Evolutionary conservation across 1,284 basidiomycete genomes (phyloP), one percentile per base, ranked within the genome.

Genomic region (Ceratobasidium sp.): DNA sequence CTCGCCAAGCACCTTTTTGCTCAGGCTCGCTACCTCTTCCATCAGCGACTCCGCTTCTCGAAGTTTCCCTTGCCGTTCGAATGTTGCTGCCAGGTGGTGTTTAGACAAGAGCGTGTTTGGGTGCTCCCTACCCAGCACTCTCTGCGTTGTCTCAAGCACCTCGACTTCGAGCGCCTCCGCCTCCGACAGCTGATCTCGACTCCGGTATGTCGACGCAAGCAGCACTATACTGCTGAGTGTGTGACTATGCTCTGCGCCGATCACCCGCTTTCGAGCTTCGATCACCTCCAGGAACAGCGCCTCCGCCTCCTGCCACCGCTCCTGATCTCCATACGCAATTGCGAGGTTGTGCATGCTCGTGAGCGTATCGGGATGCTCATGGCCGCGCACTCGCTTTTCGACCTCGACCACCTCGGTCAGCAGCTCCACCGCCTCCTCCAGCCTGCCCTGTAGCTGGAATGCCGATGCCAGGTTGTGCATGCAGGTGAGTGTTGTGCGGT

Each of bases 311-410:
- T 21, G n/a, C n/a, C 14, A 54, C 14, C 52, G 52, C 14, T 28
- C 52, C 28, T 54, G 52, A 16, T 54, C 23, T 7, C 28, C 5
- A 28, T 54, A 54, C 21, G n/a, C 28, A 2, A n/a, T 28, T 26
- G 52, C 52, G 18, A 54, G 52, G 26, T 54, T 54, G 52, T 14
- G 14, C 52, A 54, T 54, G 28, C 21, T 30, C n/a, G 7, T 16
- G 14, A 54, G 26, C n/a, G 52, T 54, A 26, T 23, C 52, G 52
- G 52, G 52, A 54, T 54, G 52, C 14, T 54, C 52, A 6, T 54
- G 21, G 18, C 52, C 52, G 28, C 7, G 23, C 5, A 30, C 52
- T 30, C 28, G 52, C 52, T 30, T 23, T 5, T 28, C 14, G 21
- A 30, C 14, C 14, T 28, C 21, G 28, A 54, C 35, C 18, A 49